Percentiles rank a stretch among this genome's conserved stretches.
Evolutionary conservation across 441 rosid species (phyloP).

Genomic region (Flueggea neowawraea): DNA sequence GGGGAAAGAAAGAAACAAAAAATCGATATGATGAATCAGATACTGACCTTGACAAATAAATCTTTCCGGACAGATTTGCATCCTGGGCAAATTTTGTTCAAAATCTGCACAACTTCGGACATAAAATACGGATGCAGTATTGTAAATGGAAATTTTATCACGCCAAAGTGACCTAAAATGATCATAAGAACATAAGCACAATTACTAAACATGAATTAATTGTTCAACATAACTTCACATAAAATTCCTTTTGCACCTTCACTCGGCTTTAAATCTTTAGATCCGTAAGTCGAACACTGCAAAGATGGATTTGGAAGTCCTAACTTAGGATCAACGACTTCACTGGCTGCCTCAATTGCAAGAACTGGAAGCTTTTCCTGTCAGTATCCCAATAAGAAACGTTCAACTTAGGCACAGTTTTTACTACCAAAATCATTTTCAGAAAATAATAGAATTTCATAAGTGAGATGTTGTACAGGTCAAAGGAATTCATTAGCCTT

Average conservation of each 20-base stretch:
- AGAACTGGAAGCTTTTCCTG: slow-evolving; percentile 61
- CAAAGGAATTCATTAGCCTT: too few species aligned
- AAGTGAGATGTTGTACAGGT: background rate
- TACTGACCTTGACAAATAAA: slow-evolving; percentile 58
- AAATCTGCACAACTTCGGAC: slow-evolving; percentile 60
- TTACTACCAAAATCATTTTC: background rate
- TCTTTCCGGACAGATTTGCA: slow-evolving; percentile 74
- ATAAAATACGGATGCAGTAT: slow-evolving; percentile 73
- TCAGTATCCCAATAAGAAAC: background rate
- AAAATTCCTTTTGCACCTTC: slow-evolving; percentile 55
- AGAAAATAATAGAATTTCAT: background rate
- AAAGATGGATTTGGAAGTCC: slow-evolving; percentile 78
- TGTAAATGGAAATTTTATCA: slow-evolving; percentile 51
- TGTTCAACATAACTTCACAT: background rate
- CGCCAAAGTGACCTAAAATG: slow-evolving; percentile 78
- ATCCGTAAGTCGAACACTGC: slow-evolving; percentile 68
- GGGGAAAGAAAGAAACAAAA: background rate
- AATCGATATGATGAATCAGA: slow-evolving; percentile 15
- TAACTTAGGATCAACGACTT: slow-evolving; percentile 71
- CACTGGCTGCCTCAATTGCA: slow-evolving; percentile 39
- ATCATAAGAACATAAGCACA: slow-evolving; percentile 8
- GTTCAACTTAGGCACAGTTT: background rate
- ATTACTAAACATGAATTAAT: slow-evolving; percentile 4
- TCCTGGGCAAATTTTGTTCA: slow-evolving; percentile 85
- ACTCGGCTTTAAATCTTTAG: slow-evolving; percentile 52